phyloP scores from a whole-genome alignment of 2,329 filamentous ascomycete species.

The Monosporascus sp. region DNA sequence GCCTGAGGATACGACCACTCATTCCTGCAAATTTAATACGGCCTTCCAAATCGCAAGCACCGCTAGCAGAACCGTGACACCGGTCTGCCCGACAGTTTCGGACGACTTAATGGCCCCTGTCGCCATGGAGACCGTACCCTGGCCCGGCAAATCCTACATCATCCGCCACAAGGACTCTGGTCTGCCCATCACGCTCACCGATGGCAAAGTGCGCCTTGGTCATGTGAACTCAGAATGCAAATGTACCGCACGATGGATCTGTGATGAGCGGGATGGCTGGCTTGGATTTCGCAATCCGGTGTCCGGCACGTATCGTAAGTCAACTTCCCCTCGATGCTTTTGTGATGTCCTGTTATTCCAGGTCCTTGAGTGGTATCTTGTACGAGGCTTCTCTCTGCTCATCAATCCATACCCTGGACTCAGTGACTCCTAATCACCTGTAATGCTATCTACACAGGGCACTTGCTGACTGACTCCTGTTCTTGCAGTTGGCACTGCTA shows the following conservation, averaged over 20 bases:
- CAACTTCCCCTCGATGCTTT: background rate
- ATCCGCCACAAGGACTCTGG: conserved; percentile 22
- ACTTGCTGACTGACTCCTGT: no score
- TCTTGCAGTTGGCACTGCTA: conserved; percentile 24
- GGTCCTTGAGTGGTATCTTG: no score
- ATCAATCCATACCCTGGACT: background rate
- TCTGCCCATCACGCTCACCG: conserved; percentile 24
- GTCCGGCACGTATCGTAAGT: conserved; percentile 20
- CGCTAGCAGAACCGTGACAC: no score
- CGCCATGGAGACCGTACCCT: background rate
- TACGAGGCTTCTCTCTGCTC: no score
- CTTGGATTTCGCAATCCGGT: conserved; percentile 32
- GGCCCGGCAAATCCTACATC: conserved; percentile 24
- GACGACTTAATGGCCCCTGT: no score
- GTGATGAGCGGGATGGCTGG: conserved; percentile 33
- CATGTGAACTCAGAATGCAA: background rate
- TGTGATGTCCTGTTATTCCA: no score
- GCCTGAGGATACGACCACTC: no score
- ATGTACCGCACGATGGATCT: conserved; percentile 30
- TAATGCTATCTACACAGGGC: no score
- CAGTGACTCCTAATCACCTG: background rate
- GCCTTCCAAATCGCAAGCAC: no score
- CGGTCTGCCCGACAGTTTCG: no score
- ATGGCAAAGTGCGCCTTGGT: conserved; percentile 22
- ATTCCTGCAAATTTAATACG: no score